phyloP scores from a whole-genome alignment of 768 basidiomycete species.

The Trametopsis cervina region DNA sequence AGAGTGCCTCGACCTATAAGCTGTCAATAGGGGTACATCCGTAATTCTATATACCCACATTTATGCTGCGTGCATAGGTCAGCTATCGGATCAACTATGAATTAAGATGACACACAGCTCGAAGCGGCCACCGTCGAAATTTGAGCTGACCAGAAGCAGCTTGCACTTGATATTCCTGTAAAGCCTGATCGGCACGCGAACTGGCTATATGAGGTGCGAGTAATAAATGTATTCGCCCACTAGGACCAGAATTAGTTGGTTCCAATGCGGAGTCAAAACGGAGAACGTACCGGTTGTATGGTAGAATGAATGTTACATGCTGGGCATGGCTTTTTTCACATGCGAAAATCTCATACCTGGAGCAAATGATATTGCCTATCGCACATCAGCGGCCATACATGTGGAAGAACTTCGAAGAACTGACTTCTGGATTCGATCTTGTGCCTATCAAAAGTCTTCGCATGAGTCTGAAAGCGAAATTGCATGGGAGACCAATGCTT shows the following conservation, averaged over 20 bases:
- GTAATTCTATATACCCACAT: conserved; percentile 33
- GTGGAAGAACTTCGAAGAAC: too few species aligned
- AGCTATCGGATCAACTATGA: conserved; percentile 2
- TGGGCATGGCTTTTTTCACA: conserved; percentile 1
- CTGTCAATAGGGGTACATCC: conserved; percentile 2
- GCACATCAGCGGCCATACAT: too few species aligned
- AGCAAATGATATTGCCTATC: conserved; percentile 4
- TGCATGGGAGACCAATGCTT: conserved; percentile 2
- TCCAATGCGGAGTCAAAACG: neutral
- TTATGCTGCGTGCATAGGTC: conserved; percentile 46
- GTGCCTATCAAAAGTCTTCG: conserved; percentile 5
- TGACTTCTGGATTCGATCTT: neutral
- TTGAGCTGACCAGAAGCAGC: conserved; percentile 46
- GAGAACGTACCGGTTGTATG: conserved; percentile 5
- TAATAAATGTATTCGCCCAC: conserved; percentile 61
- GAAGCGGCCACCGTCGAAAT: conserved; percentile 69
- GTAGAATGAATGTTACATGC: conserved; percentile 12
- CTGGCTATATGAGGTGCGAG: conserved; percentile 33
- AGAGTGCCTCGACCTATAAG: conserved; percentile 56
- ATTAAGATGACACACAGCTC: conserved; percentile 40
- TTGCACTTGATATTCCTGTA: conserved; percentile 60
- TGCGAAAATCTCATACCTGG: neutral
- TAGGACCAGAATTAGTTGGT: conserved; percentile 15
- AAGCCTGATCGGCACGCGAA: conserved; percentile 44
- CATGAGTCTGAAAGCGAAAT: conserved; percentile 4